Conservation (phyloP, 1,139 yeast genomes). For the Saccharomyces hybrid region DNA sequence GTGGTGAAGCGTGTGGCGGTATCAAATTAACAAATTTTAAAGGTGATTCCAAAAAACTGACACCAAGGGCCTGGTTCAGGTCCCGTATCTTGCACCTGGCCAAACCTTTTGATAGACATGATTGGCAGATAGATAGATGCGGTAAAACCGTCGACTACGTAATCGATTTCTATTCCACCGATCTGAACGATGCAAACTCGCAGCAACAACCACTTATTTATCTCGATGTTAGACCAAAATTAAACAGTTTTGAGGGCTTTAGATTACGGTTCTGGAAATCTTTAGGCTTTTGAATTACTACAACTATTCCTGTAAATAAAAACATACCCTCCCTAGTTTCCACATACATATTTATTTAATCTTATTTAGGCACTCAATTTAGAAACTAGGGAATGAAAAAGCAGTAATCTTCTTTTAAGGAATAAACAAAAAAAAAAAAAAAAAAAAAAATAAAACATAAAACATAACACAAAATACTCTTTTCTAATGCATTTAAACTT, state of each 20-base stretch:
- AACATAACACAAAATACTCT: not conserved
- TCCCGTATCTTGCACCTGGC: constrained; percentile 52
- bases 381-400: not conserved
- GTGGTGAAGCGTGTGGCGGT: constrained; percentile 73
- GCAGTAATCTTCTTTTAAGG: not conserved
- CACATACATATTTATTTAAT: not conserved
- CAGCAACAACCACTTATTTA: constrained; percentile 47
- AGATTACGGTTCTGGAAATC: constrained; percentile 57
- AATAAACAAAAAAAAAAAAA: not conserved
- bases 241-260: constrained; percentile 73
- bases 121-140: constrained; percentile 87
- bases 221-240: constrained; percentile 86
- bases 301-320: not conserved
- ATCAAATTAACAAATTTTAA: constrained; percentile 77
- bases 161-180: constrained; percentile 75
- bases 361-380: not conserved
- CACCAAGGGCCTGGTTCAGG: constrained; percentile 85
- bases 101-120: constrained; percentile 92
- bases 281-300: constrained; percentile 38
- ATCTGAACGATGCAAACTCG: constrained; percentile 35
- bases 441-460: not conserved
- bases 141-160: constrained; percentile 82
- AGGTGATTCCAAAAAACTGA: constrained; percentile 77
- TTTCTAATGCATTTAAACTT: not conserved
- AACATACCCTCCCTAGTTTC: not conserved